A percentile compares a stretch with the other conserved stretches of the same genome.
These are phyloP conservation scores for Annulohypoxylon nitens DNA, from an alignment of 495 filamentous ascomycete species.

Conservation along the genomic window DNA sequence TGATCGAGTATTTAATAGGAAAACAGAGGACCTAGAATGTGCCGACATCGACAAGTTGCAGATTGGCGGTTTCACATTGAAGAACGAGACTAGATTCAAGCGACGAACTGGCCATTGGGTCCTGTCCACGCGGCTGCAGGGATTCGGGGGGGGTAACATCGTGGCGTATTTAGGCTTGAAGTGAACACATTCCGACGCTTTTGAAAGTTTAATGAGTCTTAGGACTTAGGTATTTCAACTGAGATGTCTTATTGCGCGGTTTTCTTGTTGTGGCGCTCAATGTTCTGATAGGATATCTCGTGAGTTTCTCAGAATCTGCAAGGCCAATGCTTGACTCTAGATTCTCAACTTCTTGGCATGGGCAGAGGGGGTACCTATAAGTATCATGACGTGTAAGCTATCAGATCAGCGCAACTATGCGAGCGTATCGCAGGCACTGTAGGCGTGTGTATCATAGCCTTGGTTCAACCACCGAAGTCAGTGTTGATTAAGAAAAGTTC, in stretches of 20 bases:
- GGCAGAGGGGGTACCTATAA: background rate
- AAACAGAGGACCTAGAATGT: conserved; percentile 6
- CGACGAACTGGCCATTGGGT: background rate
- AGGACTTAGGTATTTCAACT: too few relatives aligned
- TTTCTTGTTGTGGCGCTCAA: background rate
- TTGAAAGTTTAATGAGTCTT: background rate
- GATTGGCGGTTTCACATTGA: conserved; percentile 10
- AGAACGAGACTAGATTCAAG: background rate
- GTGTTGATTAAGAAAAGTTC: background rate
- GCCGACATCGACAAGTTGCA: conserved; percentile 18
- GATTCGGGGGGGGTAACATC: conserved; percentile 28
- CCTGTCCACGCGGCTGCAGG: conserved; percentile 41
- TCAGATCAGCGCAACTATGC: background rate
- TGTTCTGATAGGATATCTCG: background rate
- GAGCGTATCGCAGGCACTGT: background rate
- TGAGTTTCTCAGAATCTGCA: background rate
- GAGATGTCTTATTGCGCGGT: background rate
- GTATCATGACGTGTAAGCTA: background rate
- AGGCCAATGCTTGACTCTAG: background rate
- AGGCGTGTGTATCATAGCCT: background rate
- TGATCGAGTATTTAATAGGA: conserved; percentile 3
- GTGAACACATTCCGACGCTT: background rate
- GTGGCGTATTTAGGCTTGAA: conserved; percentile 12
- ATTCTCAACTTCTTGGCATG: background rate
- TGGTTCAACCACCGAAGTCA: conserved; percentile 1